Conservation (phyloP, 1,284 basidiomycete genomes). For the Sporisorium reilianum region DNA sequence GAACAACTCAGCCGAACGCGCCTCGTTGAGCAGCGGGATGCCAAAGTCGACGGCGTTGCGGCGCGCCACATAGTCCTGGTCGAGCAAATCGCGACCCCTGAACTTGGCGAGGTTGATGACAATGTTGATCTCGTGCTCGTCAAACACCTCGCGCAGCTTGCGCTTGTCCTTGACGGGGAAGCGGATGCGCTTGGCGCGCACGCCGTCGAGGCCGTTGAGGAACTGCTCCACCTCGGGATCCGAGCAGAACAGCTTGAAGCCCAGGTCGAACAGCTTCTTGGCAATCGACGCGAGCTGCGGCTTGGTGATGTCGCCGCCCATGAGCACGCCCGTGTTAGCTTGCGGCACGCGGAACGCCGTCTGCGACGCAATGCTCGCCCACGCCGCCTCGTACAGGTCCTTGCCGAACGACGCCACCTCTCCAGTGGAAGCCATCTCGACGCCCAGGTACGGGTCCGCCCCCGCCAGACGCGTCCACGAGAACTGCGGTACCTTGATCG, state of each 20-base stretch:
- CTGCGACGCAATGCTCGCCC: constrained; percentile 87
- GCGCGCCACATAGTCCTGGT: constrained; percentile 94
- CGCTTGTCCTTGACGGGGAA: constrained; percentile 98
- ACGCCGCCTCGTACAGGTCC: constrained; percentile 95
- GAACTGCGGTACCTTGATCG: constrained; percentile 98
- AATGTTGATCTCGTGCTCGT: constrained; percentile 93
- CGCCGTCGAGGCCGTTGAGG: constrained; percentile 75
- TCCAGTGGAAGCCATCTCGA: constrained; percentile 98
- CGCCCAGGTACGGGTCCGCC: constrained; percentile 96
- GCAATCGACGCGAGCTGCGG: constrained; percentile 86
- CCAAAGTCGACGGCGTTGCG: constrained; percentile 71
- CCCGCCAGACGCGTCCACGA: constrained; percentile 94
- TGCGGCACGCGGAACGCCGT: constrained; percentile 90
- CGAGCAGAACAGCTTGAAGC: constrained; percentile 93
- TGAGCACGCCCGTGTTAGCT: constrained; percentile 81
- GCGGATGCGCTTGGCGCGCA: constrained; percentile 83
- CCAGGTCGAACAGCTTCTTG: constrained; percentile 74
- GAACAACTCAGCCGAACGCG: constrained; percentile 87
- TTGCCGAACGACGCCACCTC: constrained; percentile 98
- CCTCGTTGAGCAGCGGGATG: constrained; percentile 86
- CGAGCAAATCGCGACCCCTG: constrained; percentile 81
- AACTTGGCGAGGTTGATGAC: constrained; percentile 92
- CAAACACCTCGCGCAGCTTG: constrained; percentile 83
- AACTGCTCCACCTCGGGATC: constrained; percentile 83
- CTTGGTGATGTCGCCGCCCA: constrained; percentile 85